Evolutionary conservation across 192 early-diverging fungal species (phyloP), one percentile per base, ranked within the genome.

Genomic region (Gorgonomyces haynaldii): DNA sequence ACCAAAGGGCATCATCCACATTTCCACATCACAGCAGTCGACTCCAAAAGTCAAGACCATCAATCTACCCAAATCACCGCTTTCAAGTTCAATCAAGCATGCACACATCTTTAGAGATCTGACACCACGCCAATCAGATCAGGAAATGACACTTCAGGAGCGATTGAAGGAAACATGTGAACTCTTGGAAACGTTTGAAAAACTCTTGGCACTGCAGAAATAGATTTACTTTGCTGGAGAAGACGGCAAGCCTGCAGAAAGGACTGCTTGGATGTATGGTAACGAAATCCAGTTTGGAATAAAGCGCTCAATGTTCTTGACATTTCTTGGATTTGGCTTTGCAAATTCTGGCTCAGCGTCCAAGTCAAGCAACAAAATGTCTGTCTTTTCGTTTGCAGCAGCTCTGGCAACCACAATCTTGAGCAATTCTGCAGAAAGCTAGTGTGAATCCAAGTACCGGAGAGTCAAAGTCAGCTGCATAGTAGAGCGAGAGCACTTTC

Each of bases 401-500:
- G 90, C 90, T 19, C 89, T 67, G 50, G 71, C 69, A 4, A 87
- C 83, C 8, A 95, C 89, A 44, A 88, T 89, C 63, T 86, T 86
- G 58, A 97, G 69, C 43, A 96, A 77, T 29, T 87, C 84, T 10
- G 85, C 79, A 21, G 86, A 87, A 15, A 95, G 81, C 50, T 86
- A 77, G 22, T 30, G 41, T 41, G 16, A 50, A 54, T 50, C 17
- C 7, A 36, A 25, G 47, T 65, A 79, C 76, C 52, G 77, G 77
- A 49, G 84, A 84, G 58, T 99, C 96, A 58, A 94, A 96, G 64
- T 99, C 96, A 1, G 89, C 86, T 43, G 92, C 83, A 45, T 85
- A 82, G 61, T 97, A 97, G 57, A 95, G 83, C 19, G 85, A 85
- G 15, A 99, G 79, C 23, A 99, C 66, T 74, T 96, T 97, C 66